phyloP scores from a whole-genome alignment of 768 basidiomycete species.

The Russula olivacea region DNA sequence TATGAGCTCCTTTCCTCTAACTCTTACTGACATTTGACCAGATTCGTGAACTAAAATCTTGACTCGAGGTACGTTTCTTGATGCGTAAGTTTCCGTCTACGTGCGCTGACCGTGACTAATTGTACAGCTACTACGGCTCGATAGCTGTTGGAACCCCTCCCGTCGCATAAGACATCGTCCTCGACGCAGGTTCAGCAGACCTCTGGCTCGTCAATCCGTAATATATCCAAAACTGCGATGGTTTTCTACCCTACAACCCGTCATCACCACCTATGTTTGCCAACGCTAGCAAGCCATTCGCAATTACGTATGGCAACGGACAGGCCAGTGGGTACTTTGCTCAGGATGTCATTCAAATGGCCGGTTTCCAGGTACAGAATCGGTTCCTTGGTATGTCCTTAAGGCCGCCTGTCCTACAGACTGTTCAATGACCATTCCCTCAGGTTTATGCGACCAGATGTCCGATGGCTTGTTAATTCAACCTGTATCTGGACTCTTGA shows the following conservation, averaged over 20 bases:
- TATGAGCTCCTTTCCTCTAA: neutral
- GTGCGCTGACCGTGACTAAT: conserved; percentile 14
- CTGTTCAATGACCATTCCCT: neutral
- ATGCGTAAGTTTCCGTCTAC: conserved; percentile 20
- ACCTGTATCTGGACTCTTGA: conserved; percentile 85
- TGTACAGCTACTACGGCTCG: conserved; percentile 61
- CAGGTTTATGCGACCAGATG: conserved; percentile 46
- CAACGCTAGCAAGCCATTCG: conserved; percentile 50
- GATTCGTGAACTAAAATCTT: conserved; percentile 57
- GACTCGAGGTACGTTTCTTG: conserved; percentile 50
- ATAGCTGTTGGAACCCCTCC: conserved; percentile 81
- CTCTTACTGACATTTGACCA: conserved; percentile 27
- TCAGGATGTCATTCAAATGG: conserved; percentile 78
- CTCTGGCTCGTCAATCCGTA: conserved; percentile 69
- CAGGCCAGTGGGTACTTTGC: conserved; percentile 65
- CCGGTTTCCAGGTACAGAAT: conserved; percentile 72
- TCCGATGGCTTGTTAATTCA: conserved; percentile 51
- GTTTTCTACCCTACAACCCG: conserved; percentile 44
- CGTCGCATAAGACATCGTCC: conserved; percentile 70
- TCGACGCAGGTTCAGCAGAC: conserved; percentile 90
- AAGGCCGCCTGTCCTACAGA: conserved; percentile 13
- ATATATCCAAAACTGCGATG: conserved; percentile 45
- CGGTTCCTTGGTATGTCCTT: conserved; percentile 63
- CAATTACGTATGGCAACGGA: conserved; percentile 79
- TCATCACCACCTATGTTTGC: conserved; percentile 55